Conservation (phyloP, 768 basidiomycete genomes). For the Termitomyces sp. region DNA sequence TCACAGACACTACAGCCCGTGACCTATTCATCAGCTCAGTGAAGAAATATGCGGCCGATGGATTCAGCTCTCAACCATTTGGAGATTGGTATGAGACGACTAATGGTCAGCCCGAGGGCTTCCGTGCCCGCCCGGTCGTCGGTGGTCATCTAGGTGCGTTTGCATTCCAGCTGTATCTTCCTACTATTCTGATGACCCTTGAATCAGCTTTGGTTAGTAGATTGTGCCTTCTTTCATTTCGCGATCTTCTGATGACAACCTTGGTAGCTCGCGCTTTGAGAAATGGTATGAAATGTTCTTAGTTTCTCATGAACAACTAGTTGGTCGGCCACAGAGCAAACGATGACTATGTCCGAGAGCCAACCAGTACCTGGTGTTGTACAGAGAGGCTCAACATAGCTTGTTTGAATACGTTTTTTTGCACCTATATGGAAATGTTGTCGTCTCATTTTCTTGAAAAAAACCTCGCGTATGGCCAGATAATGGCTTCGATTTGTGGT, state of each 20-base stretch:
- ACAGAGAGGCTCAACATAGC: neutral
- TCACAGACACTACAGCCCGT: slow-evolving; percentile 38
- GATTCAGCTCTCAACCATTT: slow-evolving; percentile 34
- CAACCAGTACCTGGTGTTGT: neutral
- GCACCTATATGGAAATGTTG: too few relatives aligned
- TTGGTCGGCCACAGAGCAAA: neutral
- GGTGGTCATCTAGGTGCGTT: slow-evolving; percentile 47
- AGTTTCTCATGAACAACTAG: neutral
- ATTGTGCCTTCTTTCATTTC: neutral
- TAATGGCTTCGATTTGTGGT: neutral
- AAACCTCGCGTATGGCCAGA: neutral
- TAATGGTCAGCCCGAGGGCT: slow-evolving; percentile 42
- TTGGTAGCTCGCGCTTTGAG: slow-evolving; percentile 4
- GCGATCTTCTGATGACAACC: slow-evolving; percentile 3
- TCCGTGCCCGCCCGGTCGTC: slow-evolving; percentile 57
- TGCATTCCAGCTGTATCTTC: neutral
- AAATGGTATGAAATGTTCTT: neutral
- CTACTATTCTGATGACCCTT: neutral
- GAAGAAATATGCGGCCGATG: slow-evolving; percentile 44
- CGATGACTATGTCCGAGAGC: neutral
- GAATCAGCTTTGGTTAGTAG: slow-evolving; percentile 5
- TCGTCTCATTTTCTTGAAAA: neutral
- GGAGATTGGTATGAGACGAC: slow-evolving; percentile 56
- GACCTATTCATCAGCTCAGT: slow-evolving; percentile 49
- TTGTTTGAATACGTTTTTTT: neutral